These are phyloP conservation scores for Butyriboletus loyo DNA, from an alignment of 768 basidiomycete species.

Conservation along the genomic window DNA sequence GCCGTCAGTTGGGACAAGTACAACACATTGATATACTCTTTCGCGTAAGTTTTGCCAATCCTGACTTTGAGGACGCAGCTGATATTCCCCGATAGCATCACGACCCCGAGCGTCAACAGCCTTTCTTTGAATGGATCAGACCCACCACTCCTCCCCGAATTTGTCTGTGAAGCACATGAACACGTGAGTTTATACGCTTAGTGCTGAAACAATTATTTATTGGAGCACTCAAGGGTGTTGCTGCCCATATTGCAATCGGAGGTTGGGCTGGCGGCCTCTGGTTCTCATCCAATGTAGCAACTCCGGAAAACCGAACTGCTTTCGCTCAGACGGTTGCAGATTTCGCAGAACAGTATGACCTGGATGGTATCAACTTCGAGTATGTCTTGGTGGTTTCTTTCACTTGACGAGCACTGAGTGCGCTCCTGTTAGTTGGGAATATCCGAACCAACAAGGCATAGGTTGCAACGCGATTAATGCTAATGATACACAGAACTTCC, in stretches of 20 bases:
- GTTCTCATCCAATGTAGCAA: conserved; percentile 61
- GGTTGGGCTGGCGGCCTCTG: conserved; percentile 67
- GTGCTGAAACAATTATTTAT: background rate
- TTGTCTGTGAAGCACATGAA: conserved; percentile 46
- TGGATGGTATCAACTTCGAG: conserved; percentile 53
- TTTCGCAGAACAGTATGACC: conserved; percentile 46
- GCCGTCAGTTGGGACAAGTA: conserved; percentile 72
- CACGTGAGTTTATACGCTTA: conserved; percentile 25
- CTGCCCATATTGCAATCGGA: conserved; percentile 59
- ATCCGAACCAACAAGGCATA: conserved; percentile 63
- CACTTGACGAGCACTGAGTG: background rate
- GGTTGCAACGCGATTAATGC: conserved; percentile 60
- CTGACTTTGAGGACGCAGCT: background rate
- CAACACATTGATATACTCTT: conserved; percentile 65
- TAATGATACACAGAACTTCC: conserved; percentile 73
- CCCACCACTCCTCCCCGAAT: conserved; percentile 48
- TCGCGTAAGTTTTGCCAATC: conserved; percentile 54
- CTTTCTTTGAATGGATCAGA: conserved; percentile 43
- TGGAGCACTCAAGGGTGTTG: conserved; percentile 43
- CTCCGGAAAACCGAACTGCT: conserved; percentile 51
- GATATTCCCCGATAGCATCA: conserved; percentile 22
- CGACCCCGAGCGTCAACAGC: conserved; percentile 31
- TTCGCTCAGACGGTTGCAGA: conserved; percentile 60
- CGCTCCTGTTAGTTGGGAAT: conserved; percentile 73
- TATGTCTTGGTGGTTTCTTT: conserved; percentile 3